phyloP scores from a whole-genome alignment of 2,329 filamentous ascomycete species.

The Leptographium wingfieldii region DNA sequence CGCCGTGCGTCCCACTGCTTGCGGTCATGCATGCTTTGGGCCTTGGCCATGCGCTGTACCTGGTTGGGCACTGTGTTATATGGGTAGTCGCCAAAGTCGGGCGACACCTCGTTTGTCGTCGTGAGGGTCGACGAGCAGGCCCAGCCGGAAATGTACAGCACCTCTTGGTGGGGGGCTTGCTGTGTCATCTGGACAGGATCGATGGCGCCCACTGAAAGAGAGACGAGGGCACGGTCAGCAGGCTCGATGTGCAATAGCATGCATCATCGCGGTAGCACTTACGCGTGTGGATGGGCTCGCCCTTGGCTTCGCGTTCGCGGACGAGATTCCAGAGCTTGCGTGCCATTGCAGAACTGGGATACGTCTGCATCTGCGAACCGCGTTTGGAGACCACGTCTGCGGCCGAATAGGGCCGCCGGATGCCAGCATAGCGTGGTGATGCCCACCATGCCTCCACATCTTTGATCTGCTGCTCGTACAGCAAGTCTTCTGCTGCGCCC shows the following conservation, averaged over 20 bases:
- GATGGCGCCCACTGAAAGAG: slow-evolving; percentile 71
- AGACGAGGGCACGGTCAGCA: not conserved
- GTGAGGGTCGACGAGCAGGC: slow-evolving; percentile 90
- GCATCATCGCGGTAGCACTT: slow-evolving; percentile 20
- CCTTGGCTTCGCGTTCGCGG: slow-evolving; percentile 61
- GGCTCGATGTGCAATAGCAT: not conserved
- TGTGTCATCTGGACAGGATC: slow-evolving; percentile 99
- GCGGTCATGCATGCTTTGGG: slow-evolving; percentile 91
- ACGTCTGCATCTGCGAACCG: slow-evolving; percentile 73
- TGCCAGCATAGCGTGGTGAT: slow-evolving; percentile 70
- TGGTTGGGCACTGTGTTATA: slow-evolving; percentile 99
- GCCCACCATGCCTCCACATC: slow-evolving; percentile 89
- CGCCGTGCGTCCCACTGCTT: slow-evolving; percentile 84
- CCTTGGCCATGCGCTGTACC: slow-evolving; percentile 90
- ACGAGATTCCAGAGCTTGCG: slow-evolving; percentile 87
- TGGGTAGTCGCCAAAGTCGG: slow-evolving; percentile 96
- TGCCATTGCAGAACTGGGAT: slow-evolving; percentile 89
- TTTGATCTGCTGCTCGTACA: slow-evolving; percentile 72
- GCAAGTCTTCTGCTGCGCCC: slow-evolving; percentile 67
- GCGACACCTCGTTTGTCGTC: slow-evolving; percentile 90
- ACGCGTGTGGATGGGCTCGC: slow-evolving; percentile 90
- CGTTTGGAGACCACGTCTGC: slow-evolving; percentile 89
- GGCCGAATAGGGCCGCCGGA: slow-evolving; percentile 82
- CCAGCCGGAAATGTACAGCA: slow-evolving; percentile 94
- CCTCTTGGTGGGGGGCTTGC: slow-evolving; percentile 89